Percentiles rank a stretch among this genome's conserved stretches.
Evolutionary conservation across 257 asterid species (phyloP).

Genomic region (Ilex aquifolium): DNA sequence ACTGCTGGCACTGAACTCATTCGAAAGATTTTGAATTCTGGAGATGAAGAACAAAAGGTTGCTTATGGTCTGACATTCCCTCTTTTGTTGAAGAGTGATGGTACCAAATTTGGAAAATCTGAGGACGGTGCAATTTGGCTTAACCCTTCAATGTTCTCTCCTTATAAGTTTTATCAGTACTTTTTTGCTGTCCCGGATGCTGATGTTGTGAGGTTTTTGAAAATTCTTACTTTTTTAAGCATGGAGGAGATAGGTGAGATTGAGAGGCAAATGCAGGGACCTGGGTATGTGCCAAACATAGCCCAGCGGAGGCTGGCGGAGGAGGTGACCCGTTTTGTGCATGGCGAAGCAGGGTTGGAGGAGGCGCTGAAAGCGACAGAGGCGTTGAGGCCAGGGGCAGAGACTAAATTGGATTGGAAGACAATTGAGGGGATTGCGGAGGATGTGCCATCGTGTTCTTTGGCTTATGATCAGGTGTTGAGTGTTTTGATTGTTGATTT

Average conservation of each 20-base stretch:
- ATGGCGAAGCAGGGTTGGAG: slow-evolving; percentile 67
- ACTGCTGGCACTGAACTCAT: slow-evolving; percentile 92
- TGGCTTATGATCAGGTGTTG: slow-evolving; percentile 48
- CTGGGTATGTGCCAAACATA: slow-evolving; percentile 60
- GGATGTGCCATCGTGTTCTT: slow-evolving; percentile 67
- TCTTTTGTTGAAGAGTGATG: slow-evolving; percentile 85
- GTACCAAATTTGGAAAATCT: slow-evolving; percentile 90
- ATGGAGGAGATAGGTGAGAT: slow-evolving; percentile 58
- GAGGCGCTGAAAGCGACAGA: slow-evolving; percentile 83
- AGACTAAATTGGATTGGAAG: slow-evolving; percentile 56
- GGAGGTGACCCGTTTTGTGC: slow-evolving; percentile 92
- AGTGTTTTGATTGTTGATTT: slow-evolving; percentile 58
- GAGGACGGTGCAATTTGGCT: slow-evolving; percentile 93
- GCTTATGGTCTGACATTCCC: slow-evolving; percentile 84
- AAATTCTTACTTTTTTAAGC: slow-evolving; percentile 65
- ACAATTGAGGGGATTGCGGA: slow-evolving; percentile 68
- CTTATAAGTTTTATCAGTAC: slow-evolving; percentile 83
- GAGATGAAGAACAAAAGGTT: slow-evolving; percentile 17
- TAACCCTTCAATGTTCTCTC: slow-evolving; percentile 58
- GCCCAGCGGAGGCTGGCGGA: slow-evolving; percentile 87
- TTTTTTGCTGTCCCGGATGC: slow-evolving; percentile 67
- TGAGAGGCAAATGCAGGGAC: slow-evolving; percentile 47
- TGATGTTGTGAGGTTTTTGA: slow-evolving; percentile 70
- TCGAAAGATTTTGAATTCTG: slow-evolving; percentile 53
- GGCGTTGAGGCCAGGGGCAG: slow-evolving; percentile 85